A percentile compares a stretch with the other conserved stretches of the same genome.
These are phyloP conservation scores for Vaccinium myrtillus DNA, from an alignment of 148 eudicot genomes.

Conservation along the genomic window DNA sequence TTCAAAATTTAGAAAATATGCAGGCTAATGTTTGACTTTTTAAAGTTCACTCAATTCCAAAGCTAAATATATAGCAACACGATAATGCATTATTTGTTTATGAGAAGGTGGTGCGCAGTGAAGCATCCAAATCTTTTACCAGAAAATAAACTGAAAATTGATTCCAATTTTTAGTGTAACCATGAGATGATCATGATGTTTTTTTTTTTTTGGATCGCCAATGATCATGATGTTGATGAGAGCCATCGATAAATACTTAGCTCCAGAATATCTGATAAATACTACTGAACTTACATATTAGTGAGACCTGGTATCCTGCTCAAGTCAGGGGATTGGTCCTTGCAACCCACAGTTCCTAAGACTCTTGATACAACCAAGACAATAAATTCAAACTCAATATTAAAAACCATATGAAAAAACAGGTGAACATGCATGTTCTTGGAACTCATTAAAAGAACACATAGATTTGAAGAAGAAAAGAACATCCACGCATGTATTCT, in stretches of 20 bases:
- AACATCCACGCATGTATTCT: background rate
- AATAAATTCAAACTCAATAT: background rate
- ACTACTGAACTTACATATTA: conserved; percentile 53
- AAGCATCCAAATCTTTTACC: too few species aligned
- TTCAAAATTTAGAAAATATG: too few species aligned
- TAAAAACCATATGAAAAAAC: background rate
- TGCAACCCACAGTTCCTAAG: conserved; percentile 75
- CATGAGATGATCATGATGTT: background rate
- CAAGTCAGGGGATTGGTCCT: conserved; percentile 65
- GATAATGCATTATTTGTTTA: too few species aligned
- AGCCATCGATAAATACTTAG: background rate
- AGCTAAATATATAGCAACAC: too few species aligned
- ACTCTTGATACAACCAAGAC: conserved; percentile 55
- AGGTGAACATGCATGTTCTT: background rate
- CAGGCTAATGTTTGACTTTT: too few species aligned
- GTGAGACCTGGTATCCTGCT: conserved; percentile 52
- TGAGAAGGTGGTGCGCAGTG: too few species aligned
- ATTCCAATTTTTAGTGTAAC: too few species aligned
- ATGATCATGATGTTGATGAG: background rate
- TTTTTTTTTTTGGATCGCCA: too few species aligned
- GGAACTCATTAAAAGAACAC: background rate
- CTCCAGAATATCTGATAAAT: background rate
- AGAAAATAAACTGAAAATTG: too few species aligned
- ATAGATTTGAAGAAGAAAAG: background rate
- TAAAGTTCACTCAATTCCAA: too few species aligned